These are phyloP conservation scores for Trichopus zeylanicus DNA, from an alignment of 116 monocot genomes.

Conservation along the genomic window DNA sequence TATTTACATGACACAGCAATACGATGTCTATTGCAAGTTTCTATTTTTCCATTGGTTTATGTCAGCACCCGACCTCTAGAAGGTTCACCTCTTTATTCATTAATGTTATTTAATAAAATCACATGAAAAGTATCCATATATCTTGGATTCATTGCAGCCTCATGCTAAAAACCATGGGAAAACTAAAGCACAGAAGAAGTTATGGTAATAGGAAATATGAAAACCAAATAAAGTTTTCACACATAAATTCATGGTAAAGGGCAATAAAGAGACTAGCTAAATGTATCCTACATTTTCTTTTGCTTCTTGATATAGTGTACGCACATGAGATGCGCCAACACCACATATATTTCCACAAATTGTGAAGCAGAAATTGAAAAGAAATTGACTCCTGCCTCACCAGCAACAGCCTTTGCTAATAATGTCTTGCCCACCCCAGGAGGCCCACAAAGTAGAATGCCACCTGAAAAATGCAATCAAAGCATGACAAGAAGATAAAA, in stretches of 20 bases:
- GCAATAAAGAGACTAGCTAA: neutral
- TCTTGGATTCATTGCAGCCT: neutral
- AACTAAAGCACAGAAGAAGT: neutral
- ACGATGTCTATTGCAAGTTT: neutral
- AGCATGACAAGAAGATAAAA: neutral
- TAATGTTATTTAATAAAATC: neutral
- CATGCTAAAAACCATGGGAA: neutral
- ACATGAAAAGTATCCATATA: neutral
- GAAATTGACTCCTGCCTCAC: constrained; percentile 89
- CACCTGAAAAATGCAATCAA: constrained; percentile 63
- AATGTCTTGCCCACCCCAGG: constrained; percentile 97
- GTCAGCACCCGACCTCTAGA: neutral
- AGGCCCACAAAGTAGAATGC: constrained; percentile 92
- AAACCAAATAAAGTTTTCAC: neutral
- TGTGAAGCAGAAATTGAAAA: constrained; percentile 95
- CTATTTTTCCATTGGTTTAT: neutral
- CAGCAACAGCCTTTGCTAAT: constrained; percentile 93
- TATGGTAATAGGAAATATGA: too few relatives aligned
- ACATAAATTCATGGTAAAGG: neutral
- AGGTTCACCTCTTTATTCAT: neutral
- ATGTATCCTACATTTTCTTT: constrained; percentile 64
- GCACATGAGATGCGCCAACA: constrained; percentile 93
- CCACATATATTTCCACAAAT: constrained; percentile 98
- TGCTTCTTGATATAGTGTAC: constrained; percentile 91
- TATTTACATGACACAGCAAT: neutral